phyloP scores from a whole-genome alignment of 2,329 filamentous ascomycete genomes.

The Dactylellina haptotyla region DNA sequence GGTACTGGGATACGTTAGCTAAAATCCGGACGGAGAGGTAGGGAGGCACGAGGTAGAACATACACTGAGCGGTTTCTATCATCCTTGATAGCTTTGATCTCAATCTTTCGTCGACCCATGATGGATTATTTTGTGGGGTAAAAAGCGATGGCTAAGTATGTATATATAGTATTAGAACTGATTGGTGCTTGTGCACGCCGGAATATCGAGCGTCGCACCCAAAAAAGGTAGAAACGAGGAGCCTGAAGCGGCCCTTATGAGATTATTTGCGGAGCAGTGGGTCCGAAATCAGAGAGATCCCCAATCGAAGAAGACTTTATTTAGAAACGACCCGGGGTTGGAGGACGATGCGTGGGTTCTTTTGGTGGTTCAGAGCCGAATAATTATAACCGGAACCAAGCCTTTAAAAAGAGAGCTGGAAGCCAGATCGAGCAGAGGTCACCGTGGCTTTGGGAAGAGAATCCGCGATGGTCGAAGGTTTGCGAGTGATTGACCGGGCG shows the following conservation, averaged over 20 bases:
- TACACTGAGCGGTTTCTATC: slow-evolving; percentile 98
- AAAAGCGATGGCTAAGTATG: too few species aligned
- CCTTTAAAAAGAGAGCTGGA: neutral
- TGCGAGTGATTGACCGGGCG: neutral
- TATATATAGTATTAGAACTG: neutral
- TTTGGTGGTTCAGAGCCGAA: neutral
- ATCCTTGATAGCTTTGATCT: slow-evolving; percentile 99
- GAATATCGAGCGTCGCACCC: neutral
- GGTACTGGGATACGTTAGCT: slow-evolving; percentile 69
- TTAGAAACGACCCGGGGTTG: neutral
- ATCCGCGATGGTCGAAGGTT: neutral
- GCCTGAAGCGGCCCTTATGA: neutral
- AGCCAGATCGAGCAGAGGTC: neutral
- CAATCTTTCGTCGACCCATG: slow-evolving; percentile 99
- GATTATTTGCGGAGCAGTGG: neutral
- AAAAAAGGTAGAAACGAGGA: neutral
- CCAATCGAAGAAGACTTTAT: neutral
- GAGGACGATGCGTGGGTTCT: slow-evolving; percentile 1
- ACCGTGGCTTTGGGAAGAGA: neutral
- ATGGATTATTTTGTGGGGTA: slow-evolving; percentile 57
- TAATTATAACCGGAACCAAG: neutral
- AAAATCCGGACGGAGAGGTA: neutral
- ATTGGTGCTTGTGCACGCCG: neutral
- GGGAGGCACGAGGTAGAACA: slow-evolving; percentile 64
- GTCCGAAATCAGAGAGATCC: neutral